These are phyloP conservation scores for Pyrenophora tritici-repentis DNA, from an alignment of 2,329 filamentous ascomycete genomes.

Conservation along the genomic window DNA sequence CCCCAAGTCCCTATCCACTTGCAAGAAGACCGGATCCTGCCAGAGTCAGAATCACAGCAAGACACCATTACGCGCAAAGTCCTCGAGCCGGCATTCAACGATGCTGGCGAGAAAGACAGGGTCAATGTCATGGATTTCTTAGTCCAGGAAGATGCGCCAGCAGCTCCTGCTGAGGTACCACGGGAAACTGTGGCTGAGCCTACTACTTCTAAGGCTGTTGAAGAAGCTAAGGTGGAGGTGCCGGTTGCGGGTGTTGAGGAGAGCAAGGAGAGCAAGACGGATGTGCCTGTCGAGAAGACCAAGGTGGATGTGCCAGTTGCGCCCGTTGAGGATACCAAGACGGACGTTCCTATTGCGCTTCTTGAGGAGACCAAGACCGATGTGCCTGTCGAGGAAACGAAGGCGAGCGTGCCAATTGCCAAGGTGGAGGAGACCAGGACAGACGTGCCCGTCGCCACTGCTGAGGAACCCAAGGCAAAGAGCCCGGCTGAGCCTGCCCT, in stretches of 20 bases:
- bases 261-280: not conserved
- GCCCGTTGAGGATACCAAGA: not conserved
- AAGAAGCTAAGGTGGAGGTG: conserved; percentile 1
- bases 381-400: not conserved
- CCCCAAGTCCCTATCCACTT: not conserved
- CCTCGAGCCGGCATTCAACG: conserved; percentile 27
- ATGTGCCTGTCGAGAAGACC: not conserved
- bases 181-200: not conserved
- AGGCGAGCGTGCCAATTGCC: no score
- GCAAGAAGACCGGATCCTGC: conserved; percentile 6
- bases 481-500: not conserved
- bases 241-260: not conserved
- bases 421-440: not conserved
- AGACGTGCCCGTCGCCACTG: not conserved
- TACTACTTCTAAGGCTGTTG: not conserved
- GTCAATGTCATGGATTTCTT: conserved; percentile 20
- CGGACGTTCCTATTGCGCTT: not conserved
- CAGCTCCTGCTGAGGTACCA: not conserved
- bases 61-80: conserved; percentile 27
- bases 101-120: conserved; percentile 13
- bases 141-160: conserved; percentile 12
- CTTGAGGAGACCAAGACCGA: conserved; percentile 1
- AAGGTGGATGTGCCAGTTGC: not conserved
- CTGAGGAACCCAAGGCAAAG: not conserved
- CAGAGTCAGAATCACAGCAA: conserved; percentile 9